A percentile compares a stretch with the other conserved stretches of the same genome.
These are phyloP conservation scores for Thermoascus crustaceus DNA, from an alignment of 2,329 filamentous ascomycete genomes.

Conservation along the genomic window DNA sequence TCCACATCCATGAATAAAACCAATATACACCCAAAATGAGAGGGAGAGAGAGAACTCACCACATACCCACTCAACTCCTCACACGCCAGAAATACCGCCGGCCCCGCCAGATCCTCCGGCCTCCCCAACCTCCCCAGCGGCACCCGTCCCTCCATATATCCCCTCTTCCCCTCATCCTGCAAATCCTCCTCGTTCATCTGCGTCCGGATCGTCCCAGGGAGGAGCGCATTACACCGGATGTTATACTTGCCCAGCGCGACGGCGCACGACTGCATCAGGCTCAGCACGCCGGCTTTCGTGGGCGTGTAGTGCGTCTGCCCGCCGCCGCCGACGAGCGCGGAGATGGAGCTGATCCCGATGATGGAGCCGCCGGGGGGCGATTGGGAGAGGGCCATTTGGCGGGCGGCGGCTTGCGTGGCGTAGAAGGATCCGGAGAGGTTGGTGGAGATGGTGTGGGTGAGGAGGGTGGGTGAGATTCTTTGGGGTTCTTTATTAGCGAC, in stretches of 20 bases:
- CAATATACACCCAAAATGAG: too few species aligned
- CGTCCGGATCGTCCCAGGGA: constrained; percentile 76
- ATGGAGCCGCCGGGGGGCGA: constrained; percentile 66
- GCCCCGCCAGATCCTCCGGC: constrained; percentile 68
- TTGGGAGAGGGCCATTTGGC: constrained; percentile 71
- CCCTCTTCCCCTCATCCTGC: constrained; percentile 60
- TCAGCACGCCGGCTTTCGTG: constrained; percentile 74
- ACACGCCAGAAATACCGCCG: constrained; percentile 76
- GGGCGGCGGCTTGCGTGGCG: constrained; percentile 72
- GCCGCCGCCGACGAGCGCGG: constrained; percentile 54
- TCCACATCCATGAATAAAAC: neutral
- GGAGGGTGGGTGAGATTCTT: constrained; percentile 60
- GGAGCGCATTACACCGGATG: constrained; percentile 74
- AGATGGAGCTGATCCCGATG: constrained; percentile 41
- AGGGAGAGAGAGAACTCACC: constrained; percentile 24
- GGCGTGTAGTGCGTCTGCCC: constrained; percentile 79
- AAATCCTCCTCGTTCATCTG: constrained; percentile 79
- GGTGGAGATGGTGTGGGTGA: constrained; percentile 62
- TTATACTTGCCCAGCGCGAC: constrained; percentile 67
- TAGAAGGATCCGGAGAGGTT: constrained; percentile 89
- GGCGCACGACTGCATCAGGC: constrained; percentile 75
- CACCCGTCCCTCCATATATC: constrained; percentile 74
- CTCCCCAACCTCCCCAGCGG: constrained; percentile 67
- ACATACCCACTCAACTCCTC: constrained; percentile 73
- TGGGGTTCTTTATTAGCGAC: too few species aligned